These are phyloP conservation scores for Marasmius tenuissimus DNA, from an alignment of 1,284 basidiomycete genomes.

Conservation along the genomic window DNA sequence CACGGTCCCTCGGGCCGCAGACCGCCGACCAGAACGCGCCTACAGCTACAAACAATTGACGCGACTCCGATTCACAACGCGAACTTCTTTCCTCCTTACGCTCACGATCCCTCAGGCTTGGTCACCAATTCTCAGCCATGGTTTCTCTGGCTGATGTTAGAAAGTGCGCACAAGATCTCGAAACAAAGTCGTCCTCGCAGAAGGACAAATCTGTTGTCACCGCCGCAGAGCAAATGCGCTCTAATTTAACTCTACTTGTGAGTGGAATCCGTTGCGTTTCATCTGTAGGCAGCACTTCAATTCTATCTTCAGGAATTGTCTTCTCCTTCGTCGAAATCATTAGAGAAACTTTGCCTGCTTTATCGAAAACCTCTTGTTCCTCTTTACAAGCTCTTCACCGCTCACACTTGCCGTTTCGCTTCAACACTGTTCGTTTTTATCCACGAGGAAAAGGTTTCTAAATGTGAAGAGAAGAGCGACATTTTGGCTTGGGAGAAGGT, in stretches of 20 bases:
- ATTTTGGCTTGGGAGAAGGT: slow-evolving; percentile 35
- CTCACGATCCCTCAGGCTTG: neutral
- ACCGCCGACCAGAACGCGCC: no score
- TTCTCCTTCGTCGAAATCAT: slow-evolving; percentile 25
- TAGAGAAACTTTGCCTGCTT: slow-evolving; percentile 27
- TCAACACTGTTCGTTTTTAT: slow-evolving; percentile 31
- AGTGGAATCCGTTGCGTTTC: slow-evolving; percentile 2
- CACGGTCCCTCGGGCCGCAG: no score
- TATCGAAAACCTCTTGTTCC: slow-evolving; percentile 35
- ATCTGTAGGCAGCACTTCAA: neutral
- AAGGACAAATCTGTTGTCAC: slow-evolving; percentile 19
- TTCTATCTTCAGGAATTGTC: slow-evolving; percentile 30
- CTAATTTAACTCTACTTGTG: slow-evolving; percentile 33
- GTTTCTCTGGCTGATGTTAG: slow-evolving; percentile 17
- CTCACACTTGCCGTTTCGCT: slow-evolving; percentile 31
- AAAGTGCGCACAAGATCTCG: slow-evolving; percentile 23
- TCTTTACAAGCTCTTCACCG: slow-evolving; percentile 33
- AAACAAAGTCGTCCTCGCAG: slow-evolving; percentile 15
- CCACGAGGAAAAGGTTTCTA: slow-evolving; percentile 24
- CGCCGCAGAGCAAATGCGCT: slow-evolving; percentile 25
- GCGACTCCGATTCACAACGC: no score
- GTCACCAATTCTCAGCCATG: neutral
- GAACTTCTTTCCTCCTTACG: no score
- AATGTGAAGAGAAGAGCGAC: slow-evolving; percentile 12
- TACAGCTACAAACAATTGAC: no score